A percentile compares a stretch with the other conserved stretches of the same genome.
These are phyloP conservation scores for Debaryomycetaceae sp. DNA, from an alignment of 1,139 yeast species.

Conservation along the genomic window DNA sequence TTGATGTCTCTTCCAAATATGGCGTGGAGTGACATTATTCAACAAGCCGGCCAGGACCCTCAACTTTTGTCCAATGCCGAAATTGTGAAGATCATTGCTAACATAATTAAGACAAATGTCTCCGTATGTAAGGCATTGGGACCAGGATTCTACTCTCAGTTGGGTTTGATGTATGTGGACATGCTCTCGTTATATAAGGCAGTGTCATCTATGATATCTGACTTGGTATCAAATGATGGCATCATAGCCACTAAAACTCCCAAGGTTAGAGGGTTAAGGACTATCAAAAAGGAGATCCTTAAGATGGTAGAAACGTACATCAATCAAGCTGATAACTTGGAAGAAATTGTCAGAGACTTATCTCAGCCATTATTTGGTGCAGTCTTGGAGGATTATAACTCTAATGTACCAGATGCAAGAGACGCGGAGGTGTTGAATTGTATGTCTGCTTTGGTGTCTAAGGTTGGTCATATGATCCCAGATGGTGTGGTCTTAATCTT, in stretches of 20 bases:
- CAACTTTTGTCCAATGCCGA: slow-evolving; percentile 77
- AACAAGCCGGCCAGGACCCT: slow-evolving; percentile 89
- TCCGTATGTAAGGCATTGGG: slow-evolving; percentile 93
- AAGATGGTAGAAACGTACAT: slow-evolving; percentile 87
- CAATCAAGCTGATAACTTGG: slow-evolving; percentile 80
- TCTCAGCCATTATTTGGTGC: slow-evolving; percentile 83
- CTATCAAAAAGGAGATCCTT: slow-evolving; percentile 91
- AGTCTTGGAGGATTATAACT: slow-evolving; percentile 83
- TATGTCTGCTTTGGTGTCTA: slow-evolving; percentile 83
- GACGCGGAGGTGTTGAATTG: slow-evolving; percentile 97
- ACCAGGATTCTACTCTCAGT: slow-evolving; percentile 84
- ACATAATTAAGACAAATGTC: slow-evolving; percentile 90
- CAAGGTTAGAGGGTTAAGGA: slow-evolving; percentile 89
- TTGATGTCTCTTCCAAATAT: slow-evolving; percentile 88
- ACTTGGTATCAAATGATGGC: slow-evolving; percentile 75
- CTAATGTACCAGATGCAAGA: slow-evolving; percentile 92
- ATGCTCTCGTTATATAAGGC: slow-evolving; percentile 89
- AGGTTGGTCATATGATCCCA: slow-evolving; percentile 86
- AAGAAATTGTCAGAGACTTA: slow-evolving; percentile 79
- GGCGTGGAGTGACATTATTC: slow-evolving; percentile 90
- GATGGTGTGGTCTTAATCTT: slow-evolving; percentile 85
- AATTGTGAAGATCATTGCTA: slow-evolving; percentile 87
- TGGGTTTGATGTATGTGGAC: slow-evolving; percentile 81
- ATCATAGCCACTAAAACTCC: slow-evolving; percentile 92
- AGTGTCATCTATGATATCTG: slow-evolving; percentile 84